Percentiles rank a stretch among this genome's conserved stretches.
phyloP scores from a whole-genome alignment of 1,139 yeast species.

The Kazachstania sp. region DNA sequence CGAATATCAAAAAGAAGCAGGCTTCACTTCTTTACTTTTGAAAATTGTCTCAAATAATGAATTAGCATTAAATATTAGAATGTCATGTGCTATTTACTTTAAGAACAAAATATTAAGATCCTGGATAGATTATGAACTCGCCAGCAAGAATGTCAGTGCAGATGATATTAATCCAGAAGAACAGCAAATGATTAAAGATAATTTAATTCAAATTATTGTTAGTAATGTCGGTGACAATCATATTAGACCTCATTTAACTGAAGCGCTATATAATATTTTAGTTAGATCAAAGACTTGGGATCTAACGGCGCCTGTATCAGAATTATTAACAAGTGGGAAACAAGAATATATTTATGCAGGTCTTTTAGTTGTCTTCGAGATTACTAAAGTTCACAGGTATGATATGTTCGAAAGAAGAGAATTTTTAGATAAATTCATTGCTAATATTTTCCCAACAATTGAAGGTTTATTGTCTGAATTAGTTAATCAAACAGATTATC shows the following conservation, averaged over 20 bases:
- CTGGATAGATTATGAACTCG: slow-evolving; percentile 48
- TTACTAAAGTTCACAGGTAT: slow-evolving; percentile 52
- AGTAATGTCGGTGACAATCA: slow-evolving; percentile 34
- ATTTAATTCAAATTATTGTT: slow-evolving; percentile 42
- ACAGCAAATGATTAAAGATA: slow-evolving; percentile 44
- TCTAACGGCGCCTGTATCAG: slow-evolving; percentile 28
- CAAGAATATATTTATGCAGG: slow-evolving; percentile 51
- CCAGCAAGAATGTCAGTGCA: slow-evolving; percentile 32
- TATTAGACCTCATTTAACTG: slow-evolving; percentile 54
- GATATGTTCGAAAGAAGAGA: slow-evolving; percentile 40
- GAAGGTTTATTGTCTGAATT: slow-evolving; percentile 43
- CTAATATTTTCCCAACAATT: slow-evolving; percentile 46
- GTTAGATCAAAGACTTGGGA: slow-evolving; percentile 39
- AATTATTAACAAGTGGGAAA: slow-evolving; percentile 41
- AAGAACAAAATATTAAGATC: slow-evolving; percentile 52
- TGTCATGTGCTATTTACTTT: slow-evolving; percentile 59
- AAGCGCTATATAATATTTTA: slow-evolving; percentile 58
- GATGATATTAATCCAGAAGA: slow-evolving; percentile 44
- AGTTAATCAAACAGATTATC: slow-evolving; percentile 32
- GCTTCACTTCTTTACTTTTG: slow-evolving; percentile 50
- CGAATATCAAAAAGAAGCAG: slow-evolving; percentile 46
- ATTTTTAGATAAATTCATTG: slow-evolving; percentile 41
- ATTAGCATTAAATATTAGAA: slow-evolving; percentile 42
- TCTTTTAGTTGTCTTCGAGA: slow-evolving; percentile 47
- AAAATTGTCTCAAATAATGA: slow-evolving; percentile 43